Evolutionary conservation across 805 yeast species (phyloP).

Genomic region (Ogataea kodamae): DNA sequence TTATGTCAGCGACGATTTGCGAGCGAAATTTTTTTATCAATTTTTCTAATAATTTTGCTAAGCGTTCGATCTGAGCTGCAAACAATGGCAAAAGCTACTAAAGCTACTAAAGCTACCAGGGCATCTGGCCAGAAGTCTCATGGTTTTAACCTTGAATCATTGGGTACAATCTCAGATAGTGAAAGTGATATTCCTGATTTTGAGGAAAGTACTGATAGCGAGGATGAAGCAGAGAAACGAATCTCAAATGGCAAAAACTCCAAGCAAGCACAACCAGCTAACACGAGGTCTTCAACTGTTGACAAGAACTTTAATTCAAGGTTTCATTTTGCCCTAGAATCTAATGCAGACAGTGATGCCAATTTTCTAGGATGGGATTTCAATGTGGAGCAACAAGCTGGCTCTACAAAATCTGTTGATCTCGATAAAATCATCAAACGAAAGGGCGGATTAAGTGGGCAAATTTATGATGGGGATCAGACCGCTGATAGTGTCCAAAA

Average conservation of each 20-base stretch:
- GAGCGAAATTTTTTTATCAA: no score
- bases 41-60: no score
- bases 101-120: background rate
- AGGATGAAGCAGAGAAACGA: constrained; percentile 35
- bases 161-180: constrained; percentile 72
- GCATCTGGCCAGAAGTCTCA: no score
- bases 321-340: constrained; percentile 67
- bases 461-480: constrained; percentile 29
- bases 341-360: constrained; percentile 32
- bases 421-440: constrained; percentile 82
- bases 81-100: no score
- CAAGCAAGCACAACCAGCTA: constrained; percentile 27
- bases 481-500: constrained; percentile 12
- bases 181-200: constrained; percentile 57
- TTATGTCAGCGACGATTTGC: no score
- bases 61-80: no score
- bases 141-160: constrained; percentile 46
- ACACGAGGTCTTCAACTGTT: constrained; percentile 30
- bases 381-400: constrained; percentile 42
- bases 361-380: constrained; percentile 84
- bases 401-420: constrained; percentile 60
- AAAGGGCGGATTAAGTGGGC: constrained; percentile 61
- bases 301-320: constrained; percentile 68
- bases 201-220: constrained; percentile 41
- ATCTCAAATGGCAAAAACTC: constrained; percentile 10